phyloP scores from a whole-genome alignment of 331 rosid genomes.

The Pyrus hybrid region DNA sequence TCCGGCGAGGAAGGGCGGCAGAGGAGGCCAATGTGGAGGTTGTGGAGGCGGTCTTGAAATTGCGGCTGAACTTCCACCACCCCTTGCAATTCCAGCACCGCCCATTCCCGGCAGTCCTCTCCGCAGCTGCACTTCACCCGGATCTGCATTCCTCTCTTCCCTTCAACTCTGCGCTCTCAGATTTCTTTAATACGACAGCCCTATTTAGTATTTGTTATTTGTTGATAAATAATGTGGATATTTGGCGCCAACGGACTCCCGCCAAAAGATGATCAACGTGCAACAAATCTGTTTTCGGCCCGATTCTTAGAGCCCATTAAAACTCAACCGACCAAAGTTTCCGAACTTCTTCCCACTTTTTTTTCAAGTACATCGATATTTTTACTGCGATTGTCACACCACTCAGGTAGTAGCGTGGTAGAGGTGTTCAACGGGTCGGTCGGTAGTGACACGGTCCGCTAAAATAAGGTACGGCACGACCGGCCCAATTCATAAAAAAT shows the following conservation, averaged over 20 bases:
- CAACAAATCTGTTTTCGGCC: neutral
- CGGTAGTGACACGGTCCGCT: too few species aligned
- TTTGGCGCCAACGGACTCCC: slow-evolving; percentile 10
- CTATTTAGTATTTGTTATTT: neutral
- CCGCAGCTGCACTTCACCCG: slow-evolving; percentile 61
- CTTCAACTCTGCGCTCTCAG: neutral
- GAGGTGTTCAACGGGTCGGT: too few species aligned
- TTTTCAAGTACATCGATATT: too few species aligned
- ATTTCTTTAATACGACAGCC: neutral
- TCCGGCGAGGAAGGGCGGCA: slow-evolving; percentile 81
- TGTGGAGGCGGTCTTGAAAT: slow-evolving; percentile 48
- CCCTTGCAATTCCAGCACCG: slow-evolving; percentile 70
- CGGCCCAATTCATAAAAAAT: too few species aligned
- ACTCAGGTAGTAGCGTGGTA: too few species aligned
- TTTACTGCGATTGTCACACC: too few species aligned
- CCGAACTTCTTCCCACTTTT: too few species aligned
- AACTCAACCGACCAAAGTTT: too few species aligned
- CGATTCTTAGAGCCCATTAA: neutral
- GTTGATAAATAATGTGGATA: neutral
- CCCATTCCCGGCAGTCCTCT: slow-evolving; percentile 76
- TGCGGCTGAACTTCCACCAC: slow-evolving; percentile 52
- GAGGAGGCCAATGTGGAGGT: slow-evolving; percentile 58
- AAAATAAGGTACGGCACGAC: too few species aligned
- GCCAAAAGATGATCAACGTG: neutral
- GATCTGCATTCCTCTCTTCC: slow-evolving; percentile 46